These are phyloP conservation scores for Plectosphaerella sp. DNA, from an alignment of 2,329 filamentous ascomycete genomes.

Conservation along the genomic window DNA sequence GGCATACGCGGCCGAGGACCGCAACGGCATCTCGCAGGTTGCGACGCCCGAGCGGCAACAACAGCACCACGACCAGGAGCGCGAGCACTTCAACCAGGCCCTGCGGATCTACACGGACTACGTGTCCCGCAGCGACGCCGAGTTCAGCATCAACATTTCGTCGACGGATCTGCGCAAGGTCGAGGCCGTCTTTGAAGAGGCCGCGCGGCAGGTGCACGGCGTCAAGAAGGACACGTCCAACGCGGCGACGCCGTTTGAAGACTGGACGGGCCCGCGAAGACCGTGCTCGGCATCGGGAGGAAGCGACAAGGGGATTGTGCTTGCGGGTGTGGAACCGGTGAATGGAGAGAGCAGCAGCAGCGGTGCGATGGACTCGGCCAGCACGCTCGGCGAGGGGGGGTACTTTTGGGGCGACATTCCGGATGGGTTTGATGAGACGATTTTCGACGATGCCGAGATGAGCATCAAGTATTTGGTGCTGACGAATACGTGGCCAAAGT, in stretches of 20 bases:
- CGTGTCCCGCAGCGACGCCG: constrained; percentile 39
- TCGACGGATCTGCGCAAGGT: constrained; percentile 34
- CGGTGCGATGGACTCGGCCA: background rate
- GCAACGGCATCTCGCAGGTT: background rate
- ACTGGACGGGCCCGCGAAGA: background rate
- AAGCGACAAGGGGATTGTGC: background rate
- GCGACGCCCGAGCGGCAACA: background rate
- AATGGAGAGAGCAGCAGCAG: background rate
- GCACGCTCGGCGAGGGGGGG: constrained; percentile 5
- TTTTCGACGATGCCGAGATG: constrained; percentile 57
- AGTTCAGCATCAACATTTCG: constrained; percentile 48
- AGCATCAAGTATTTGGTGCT: constrained; percentile 63
- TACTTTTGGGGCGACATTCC: constrained; percentile 40
- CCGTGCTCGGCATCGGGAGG: background rate
- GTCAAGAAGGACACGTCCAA: constrained; percentile 12
- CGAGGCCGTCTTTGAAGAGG: constrained; percentile 35
- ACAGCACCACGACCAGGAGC: constrained; percentile 26
- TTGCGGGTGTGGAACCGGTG: background rate
- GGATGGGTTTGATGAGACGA: constrained; percentile 37
- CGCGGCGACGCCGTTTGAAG: constrained; percentile 14
- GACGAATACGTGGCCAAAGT: constrained; percentile 65
- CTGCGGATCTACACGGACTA: constrained; percentile 44
- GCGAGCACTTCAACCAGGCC: constrained; percentile 44
- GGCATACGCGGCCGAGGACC: background rate
- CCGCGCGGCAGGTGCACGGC: constrained; percentile 28